These are phyloP conservation scores for Fusarium xylarioides DNA, from an alignment of 2,329 filamentous ascomycete species.

Conservation along the genomic window DNA sequence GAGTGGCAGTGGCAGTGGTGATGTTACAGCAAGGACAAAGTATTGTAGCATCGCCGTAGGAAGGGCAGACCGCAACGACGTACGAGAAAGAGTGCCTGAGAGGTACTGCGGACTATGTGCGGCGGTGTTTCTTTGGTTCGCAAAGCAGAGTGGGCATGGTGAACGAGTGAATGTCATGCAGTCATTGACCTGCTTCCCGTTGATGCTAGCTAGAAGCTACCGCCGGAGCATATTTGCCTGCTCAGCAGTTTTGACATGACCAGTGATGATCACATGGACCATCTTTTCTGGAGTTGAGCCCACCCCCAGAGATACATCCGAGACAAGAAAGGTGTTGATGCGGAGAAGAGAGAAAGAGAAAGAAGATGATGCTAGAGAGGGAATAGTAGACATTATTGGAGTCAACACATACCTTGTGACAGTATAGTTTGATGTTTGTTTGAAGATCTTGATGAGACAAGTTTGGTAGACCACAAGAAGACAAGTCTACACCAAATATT, in stretches of 20 bases:
- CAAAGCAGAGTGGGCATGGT: conserved; percentile 11
- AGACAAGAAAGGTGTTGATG: conserved; percentile 26
- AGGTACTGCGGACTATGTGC: not conserved
- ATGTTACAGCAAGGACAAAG: conserved; percentile 16
- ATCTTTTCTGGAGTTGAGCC: conserved; percentile 31
- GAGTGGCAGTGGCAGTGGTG: conserved; percentile 2
- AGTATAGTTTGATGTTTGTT: not conserved
- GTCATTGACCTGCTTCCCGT: conserved; percentile 31
- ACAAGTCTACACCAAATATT: not conserved
- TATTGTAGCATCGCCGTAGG: conserved; percentile 16
- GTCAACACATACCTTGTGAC: conserved; percentile 16
- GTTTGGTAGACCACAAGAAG: not conserved
- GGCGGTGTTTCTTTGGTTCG: not conserved
- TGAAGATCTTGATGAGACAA: not conserved
- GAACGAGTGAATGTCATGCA: conserved; percentile 38
- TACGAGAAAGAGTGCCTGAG: conserved; percentile 9
- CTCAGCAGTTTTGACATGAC: conserved; percentile 25
- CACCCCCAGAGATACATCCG: conserved; percentile 31
- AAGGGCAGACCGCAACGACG: conserved; percentile 11
- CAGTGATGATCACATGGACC: conserved; percentile 38
- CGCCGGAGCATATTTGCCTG: conserved; percentile 29
- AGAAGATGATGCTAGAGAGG: not conserved
- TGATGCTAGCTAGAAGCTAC: conserved; percentile 10
- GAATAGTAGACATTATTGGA: not conserved
- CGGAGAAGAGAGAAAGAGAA: conserved; percentile 3